Percentiles rank a stretch among this genome's conserved stretches.
Evolutionary conservation across 2,329 filamentous ascomycete species (phyloP).

Genomic region (Eurotiales sp.): DNA sequence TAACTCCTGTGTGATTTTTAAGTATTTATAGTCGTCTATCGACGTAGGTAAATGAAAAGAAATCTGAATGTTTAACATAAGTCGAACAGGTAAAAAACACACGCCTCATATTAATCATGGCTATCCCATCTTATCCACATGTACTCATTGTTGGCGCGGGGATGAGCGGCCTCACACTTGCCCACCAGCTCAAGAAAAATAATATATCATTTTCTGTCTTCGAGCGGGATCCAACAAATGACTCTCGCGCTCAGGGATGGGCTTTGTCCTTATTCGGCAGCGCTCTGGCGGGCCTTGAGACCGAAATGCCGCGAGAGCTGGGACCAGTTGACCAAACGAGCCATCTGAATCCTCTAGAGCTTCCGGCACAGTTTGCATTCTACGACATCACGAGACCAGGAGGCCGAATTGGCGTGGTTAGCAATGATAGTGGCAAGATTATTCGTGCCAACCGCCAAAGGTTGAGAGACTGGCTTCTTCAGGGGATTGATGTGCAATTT

Average conservation of each 20-base stretch:
- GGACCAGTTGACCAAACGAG: neutral
- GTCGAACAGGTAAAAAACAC: no score
- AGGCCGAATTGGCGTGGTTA: neutral
- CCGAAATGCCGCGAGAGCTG: neutral
- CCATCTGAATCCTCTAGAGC: neutral
- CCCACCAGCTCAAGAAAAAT: slow-evolving; percentile 35
- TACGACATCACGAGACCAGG: neutral
- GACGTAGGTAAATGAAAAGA: no score
- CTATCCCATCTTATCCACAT: neutral
- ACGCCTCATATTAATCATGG: neutral
- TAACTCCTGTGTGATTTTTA: no score
- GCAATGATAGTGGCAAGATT: neutral
- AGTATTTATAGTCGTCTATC: no score
- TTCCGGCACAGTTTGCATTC: neutral
- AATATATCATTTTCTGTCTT: slow-evolving; percentile 36
- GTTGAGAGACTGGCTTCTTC: neutral
- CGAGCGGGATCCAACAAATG: slow-evolving; percentile 41
- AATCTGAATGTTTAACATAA: no score
- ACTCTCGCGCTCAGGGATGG: slow-evolving; percentile 54
- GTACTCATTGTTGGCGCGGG: slow-evolving; percentile 40
- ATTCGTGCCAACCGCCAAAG: neutral
- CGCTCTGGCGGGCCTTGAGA: neutral
- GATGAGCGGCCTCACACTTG: slow-evolving; percentile 41
- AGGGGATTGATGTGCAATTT: neutral
- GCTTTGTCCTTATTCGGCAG: slow-evolving; percentile 46